Evolutionary conservation across 805 yeast genomes (phyloP).

Genomic region (Maudiozyma barnettii): DNA sequence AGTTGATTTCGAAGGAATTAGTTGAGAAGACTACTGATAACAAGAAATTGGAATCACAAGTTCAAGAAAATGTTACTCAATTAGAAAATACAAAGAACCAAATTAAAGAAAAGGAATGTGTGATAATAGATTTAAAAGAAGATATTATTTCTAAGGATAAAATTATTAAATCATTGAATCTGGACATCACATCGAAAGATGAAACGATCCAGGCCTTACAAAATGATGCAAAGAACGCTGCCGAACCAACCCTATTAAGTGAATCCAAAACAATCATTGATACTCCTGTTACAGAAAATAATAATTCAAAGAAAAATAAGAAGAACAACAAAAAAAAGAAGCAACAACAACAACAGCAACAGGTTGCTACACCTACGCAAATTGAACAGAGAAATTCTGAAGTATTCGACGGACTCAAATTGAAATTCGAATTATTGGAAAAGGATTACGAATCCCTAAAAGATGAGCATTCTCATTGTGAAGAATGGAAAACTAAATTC

Average conservation of each 20-base stretch:
- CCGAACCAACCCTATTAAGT: not conserved
- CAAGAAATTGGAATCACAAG: not conserved
- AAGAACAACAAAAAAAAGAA: slow-evolving; percentile 3
- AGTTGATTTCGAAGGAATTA: not conserved
- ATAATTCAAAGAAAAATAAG: not conserved
- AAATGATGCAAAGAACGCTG: not conserved
- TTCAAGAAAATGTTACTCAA: not conserved
- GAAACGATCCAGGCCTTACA: slow-evolving; percentile 1
- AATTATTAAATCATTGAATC: not conserved
- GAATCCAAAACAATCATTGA: not conserved
- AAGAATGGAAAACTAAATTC: not conserved
- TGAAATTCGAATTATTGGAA: not conserved
- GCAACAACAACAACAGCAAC: not conserved
- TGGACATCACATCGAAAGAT: not conserved
- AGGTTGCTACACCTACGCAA: not conserved
- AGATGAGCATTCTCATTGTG: not conserved
- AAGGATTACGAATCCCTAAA: not conserved
- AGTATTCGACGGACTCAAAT: not conserved
- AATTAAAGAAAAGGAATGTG: not conserved
- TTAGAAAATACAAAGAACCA: not conserved
- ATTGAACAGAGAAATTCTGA: not conserved
- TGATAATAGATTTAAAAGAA: not conserved
- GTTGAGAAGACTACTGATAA: not conserved
- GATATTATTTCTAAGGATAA: not conserved
- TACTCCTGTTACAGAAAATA: not conserved